phyloP scores from a whole-genome alignment of 208 protist genomes.

The Naegleria gruberi region DNA sequence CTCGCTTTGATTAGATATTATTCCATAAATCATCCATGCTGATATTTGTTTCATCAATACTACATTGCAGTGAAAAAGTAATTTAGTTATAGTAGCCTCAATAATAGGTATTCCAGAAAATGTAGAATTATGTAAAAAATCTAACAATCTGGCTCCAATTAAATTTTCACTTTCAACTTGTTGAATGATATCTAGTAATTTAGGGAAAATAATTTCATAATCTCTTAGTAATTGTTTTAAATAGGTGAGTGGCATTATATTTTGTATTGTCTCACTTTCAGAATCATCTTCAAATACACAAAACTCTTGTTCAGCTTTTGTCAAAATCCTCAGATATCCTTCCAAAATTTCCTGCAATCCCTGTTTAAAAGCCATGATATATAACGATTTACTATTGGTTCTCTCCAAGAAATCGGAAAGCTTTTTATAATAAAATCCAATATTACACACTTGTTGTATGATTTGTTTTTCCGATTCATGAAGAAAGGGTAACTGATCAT shows the following conservation, averaged over 20 bases:
- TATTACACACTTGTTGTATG: not conserved
- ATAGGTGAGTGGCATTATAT: not conserved
- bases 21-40: not conserved
- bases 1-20: not conserved
- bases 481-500: not conserved
- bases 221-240: not conserved
- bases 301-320: not conserved
- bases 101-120: not conserved
- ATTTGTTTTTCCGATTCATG: constrained; percentile 4
- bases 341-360: not conserved
- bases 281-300: not conserved
- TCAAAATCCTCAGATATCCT: not conserved
- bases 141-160: not conserved
- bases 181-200: not conserved
- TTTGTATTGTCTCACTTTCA: not conserved
- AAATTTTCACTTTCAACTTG: not conserved
- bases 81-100: not conserved
- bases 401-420: not conserved
- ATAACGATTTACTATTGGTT: not conserved
- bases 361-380: not conserved
- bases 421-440: not conserved
- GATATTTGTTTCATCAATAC: not conserved
- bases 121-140: not conserved
- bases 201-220: not conserved
- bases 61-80: not conserved